A percentile compares a stretch with the other conserved stretches of the same genome.
These are phyloP conservation scores for Silene vulgaris DNA, from an alignment of 179 eudicot species.

Conservation along the genomic window DNA sequence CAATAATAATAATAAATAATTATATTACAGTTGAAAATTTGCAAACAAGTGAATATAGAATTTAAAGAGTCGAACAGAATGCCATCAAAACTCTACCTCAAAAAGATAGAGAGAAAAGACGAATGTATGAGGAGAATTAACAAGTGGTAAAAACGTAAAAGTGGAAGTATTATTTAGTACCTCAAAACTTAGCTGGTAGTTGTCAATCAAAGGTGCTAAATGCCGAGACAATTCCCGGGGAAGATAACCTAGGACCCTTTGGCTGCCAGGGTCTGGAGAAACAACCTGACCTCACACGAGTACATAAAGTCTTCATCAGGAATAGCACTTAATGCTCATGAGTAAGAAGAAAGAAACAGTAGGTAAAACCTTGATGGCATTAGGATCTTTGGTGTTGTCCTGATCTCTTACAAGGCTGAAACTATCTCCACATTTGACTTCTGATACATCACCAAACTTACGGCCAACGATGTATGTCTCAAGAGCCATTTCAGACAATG, in stretches of 20 bases:
- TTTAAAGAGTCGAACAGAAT: background rate
- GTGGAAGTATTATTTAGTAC: slow-evolving; percentile 32
- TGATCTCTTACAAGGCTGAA: slow-evolving; percentile 65
- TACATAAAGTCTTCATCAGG: slow-evolving; percentile 17
- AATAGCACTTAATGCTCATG: background rate
- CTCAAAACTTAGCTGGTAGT: slow-evolving; percentile 52
- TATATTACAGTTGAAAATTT: background rate
- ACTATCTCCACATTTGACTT: slow-evolving; percentile 42
- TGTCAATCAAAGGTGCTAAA: slow-evolving; percentile 76
- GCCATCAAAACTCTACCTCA: background rate
- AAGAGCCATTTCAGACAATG: slow-evolving; percentile 38
- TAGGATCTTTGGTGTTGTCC: slow-evolving; percentile 61
- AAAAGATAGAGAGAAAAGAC: background rate
- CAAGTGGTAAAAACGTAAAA: background rate
- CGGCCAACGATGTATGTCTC: slow-evolving; percentile 82
- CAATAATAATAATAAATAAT: background rate
- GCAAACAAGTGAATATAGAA: background rate
- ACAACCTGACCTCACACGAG: slow-evolving; percentile 52
- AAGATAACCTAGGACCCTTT: slow-evolving; percentile 59
- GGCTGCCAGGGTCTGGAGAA: slow-evolving; percentile 40
- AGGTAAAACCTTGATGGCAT: slow-evolving; percentile 74
- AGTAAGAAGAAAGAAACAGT: slow-evolving; percentile 20
- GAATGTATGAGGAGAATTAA: background rate
- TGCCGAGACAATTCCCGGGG: slow-evolving; percentile 67
- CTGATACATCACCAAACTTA: slow-evolving; percentile 48